These are phyloP conservation scores for Amylostereum areolatum DNA, from an alignment of 1,284 basidiomycete species.

Conservation along the genomic window DNA sequence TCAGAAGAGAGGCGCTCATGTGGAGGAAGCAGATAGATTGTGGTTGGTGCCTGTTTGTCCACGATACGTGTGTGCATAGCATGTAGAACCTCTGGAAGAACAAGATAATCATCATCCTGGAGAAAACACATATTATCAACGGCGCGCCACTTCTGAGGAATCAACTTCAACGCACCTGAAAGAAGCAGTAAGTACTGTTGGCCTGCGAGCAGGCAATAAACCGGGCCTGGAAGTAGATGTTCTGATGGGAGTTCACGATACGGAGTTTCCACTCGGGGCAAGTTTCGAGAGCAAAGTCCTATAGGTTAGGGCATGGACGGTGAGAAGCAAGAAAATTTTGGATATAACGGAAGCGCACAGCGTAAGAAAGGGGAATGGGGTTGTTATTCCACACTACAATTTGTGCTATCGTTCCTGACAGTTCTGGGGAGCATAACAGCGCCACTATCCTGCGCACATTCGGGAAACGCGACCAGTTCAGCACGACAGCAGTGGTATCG, in stretches of 20 bases:
- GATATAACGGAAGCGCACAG: conserved; percentile 26
- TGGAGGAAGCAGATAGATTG: conserved; percentile 53
- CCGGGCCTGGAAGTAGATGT: conserved; percentile 61
- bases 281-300: conserved; percentile 42
- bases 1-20: conserved; percentile 53
- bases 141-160: conserved; percentile 1
- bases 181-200: conserved; percentile 51
- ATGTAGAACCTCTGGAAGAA: conserved; percentile 50
- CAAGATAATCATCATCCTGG: conserved; percentile 66
- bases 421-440: conserved; percentile 40
- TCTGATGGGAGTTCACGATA: conserved; percentile 53
- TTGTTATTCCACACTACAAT: conserved; percentile 65
- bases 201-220: conserved; percentile 53
- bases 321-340: conserved; percentile 1
- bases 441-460: conserved; percentile 54
- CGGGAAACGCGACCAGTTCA: conserved; percentile 60
- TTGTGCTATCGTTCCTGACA: conserved; percentile 42
- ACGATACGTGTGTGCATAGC: conserved; percentile 37
- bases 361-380: conserved; percentile 33
- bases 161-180: conserved; percentile 39
- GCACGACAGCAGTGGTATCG: conserved; percentile 47
- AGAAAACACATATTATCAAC: conserved; percentile 2
- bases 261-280: conserved; percentile 40
- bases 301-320: conserved; percentile 4
- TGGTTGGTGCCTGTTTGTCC: conserved; percentile 17